phyloP scores from a whole-genome alignment of 2,329 filamentous ascomycete species.

The Lachnellula subtilissima region DNA sequence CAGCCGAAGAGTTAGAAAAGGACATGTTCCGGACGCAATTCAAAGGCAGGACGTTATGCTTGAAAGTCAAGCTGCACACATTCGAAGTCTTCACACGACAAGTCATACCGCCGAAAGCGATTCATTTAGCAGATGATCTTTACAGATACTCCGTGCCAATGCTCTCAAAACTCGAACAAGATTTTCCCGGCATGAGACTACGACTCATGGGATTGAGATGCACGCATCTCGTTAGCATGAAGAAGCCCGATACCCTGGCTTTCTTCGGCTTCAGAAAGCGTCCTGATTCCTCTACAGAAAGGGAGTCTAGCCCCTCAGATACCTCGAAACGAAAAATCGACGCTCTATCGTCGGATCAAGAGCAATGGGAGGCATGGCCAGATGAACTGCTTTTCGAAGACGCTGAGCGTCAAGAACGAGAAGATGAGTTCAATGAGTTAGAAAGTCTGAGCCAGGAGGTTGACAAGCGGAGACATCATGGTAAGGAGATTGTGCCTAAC shows the following conservation, averaged over 20 bases:
- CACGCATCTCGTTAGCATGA: slow-evolving; percentile 81
- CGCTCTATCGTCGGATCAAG: slow-evolving; percentile 38
- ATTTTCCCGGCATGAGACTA: slow-evolving; percentile 72
- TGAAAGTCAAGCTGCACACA: slow-evolving; percentile 92
- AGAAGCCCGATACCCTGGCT: slow-evolving; percentile 68
- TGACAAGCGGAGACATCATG: slow-evolving; percentile 36
- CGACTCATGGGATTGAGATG: slow-evolving; percentile 85
- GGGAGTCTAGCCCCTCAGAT: slow-evolving; percentile 10
- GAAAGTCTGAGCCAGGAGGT: slow-evolving; percentile 54
- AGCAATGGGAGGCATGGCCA: slow-evolving; percentile 63
- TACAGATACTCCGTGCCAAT: slow-evolving; percentile 80
- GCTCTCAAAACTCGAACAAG: slow-evolving; percentile 75
- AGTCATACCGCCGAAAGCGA: slow-evolving; percentile 65
- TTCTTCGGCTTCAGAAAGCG: slow-evolving; percentile 67
- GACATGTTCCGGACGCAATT: slow-evolving; percentile 75
- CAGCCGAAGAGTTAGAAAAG: slow-evolving; percentile 79
- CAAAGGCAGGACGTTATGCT: slow-evolving; percentile 83
- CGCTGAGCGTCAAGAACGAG: slow-evolving; percentile 53
- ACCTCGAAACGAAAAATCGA: slow-evolving; percentile 35
- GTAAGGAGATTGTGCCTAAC: slow-evolving; percentile 49
- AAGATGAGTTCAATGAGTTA: slow-evolving; percentile 56
- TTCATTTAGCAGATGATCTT: slow-evolving; percentile 72
- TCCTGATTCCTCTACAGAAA: slow-evolving; percentile 15
- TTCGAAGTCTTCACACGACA: slow-evolving; percentile 90
- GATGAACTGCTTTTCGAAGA: slow-evolving; percentile 59